phyloP scores from a whole-genome alignment of 768 basidiomycete species.

The Tylopilus subfusipes region DNA sequence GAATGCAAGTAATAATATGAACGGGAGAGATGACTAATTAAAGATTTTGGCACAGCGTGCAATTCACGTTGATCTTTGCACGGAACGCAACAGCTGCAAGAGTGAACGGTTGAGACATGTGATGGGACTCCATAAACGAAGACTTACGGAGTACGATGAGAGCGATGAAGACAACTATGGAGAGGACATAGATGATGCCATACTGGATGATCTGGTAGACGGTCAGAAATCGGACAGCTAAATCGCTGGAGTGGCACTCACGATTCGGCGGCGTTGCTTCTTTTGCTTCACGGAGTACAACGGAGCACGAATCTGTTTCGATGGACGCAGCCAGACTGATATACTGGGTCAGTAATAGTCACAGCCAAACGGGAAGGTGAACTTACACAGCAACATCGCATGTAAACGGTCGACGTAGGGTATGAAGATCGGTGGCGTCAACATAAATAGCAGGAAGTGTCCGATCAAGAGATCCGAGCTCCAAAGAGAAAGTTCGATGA shows the following conservation, averaged over 20 bases:
- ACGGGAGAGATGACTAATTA: conserved; percentile 41
- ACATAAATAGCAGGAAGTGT: conserved; percentile 84
- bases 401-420: conserved; percentile 93
- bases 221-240: conserved; percentile 8
- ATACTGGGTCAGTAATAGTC: conserved; percentile 15
- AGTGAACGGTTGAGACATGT: conserved; percentile 7
- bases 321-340: conserved; percentile 91
- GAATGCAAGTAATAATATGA: conserved; percentile 27
- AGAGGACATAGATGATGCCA: conserved; percentile 67
- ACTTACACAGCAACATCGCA: conserved; percentile 80
- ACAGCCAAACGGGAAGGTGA: conserved; percentile 5
- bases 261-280: conserved; percentile 86
- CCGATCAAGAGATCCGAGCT: conserved; percentile 89
- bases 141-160: conserved; percentile 77
- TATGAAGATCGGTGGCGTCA: conserved; percentile 83
- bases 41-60: conserved; percentile 64
- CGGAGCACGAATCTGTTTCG: conserved; percentile 90
- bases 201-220: conserved; percentile 72
- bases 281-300: conserved; percentile 88
- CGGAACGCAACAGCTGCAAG: conserved; percentile 58
- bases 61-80: conserved; percentile 54
- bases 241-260: conserved; percentile 37
- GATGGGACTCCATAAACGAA: not conserved
- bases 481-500: conserved; percentile 94
- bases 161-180: conserved; percentile 67